Percentiles rank a stretch among this genome's conserved stretches.
Conservation (phyloP, 305 asterid genomes). For the Andrographis paniculata region DNA sequence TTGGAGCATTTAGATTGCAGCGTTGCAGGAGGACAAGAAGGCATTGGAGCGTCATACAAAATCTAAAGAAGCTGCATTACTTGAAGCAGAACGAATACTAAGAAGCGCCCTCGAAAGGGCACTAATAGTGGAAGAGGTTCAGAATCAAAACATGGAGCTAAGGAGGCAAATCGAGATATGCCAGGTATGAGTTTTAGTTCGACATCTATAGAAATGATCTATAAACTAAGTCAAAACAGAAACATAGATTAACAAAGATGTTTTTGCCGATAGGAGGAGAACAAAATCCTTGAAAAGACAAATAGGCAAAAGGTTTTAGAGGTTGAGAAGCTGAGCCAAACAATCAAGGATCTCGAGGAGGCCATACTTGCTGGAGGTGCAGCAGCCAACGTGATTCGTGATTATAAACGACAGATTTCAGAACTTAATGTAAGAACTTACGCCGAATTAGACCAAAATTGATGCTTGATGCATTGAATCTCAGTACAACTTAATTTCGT, state of each 20-base stretch:
- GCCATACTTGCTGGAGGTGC: constrained; percentile 86
- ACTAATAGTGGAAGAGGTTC: constrained; percentile 77
- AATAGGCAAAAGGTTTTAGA: constrained; percentile 72
- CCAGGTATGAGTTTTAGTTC: constrained; percentile 34
- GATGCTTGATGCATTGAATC: neutral
- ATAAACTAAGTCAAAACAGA: neutral
- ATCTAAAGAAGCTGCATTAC: constrained; percentile 77
- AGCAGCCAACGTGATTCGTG: constrained; percentile 67
- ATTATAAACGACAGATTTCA: constrained; percentile 55
- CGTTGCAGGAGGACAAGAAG: constrained; percentile 65
- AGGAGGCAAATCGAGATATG: constrained; percentile 80
- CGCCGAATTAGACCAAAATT: neutral
- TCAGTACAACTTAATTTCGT: neutral
- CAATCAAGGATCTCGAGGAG: constrained; percentile 78
- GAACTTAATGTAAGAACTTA: constrained; percentile 47
- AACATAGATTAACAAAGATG: constrained; percentile 5
- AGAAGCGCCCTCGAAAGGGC: constrained; percentile 80
- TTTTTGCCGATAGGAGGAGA: constrained; percentile 52
- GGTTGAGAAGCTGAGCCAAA: constrained; percentile 80
- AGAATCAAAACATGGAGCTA: constrained; percentile 66
- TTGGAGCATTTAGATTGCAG: constrained; percentile 44
- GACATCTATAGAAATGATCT: neutral
- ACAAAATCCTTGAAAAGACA: constrained; percentile 72
- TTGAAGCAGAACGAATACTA: constrained; percentile 75
- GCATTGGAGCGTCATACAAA: constrained; percentile 68